Evolutionary conservation across 768 basidiomycete species (phyloP).

Genomic region (Lactifluus echinatus): DNA sequence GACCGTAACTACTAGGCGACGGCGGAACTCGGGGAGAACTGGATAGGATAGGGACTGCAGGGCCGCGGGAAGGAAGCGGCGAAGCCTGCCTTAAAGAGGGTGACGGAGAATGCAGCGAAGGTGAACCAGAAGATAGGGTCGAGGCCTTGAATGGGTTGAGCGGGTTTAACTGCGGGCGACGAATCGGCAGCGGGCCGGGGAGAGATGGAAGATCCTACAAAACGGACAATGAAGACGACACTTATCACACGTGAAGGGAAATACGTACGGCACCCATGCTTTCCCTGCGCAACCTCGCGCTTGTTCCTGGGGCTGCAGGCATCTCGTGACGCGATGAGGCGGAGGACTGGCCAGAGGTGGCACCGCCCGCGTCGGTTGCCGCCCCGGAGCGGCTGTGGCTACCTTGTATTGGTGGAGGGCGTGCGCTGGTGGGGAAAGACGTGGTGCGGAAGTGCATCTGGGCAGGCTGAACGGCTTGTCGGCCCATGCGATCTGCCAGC

Average conservation of each 20-base stretch:
- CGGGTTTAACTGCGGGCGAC: conserved; percentile 33
- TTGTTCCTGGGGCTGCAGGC: conserved; percentile 16
- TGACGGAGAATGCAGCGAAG: conserved; percentile 41
- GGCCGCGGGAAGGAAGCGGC: conserved; percentile 31
- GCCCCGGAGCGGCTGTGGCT: conserved; percentile 22
- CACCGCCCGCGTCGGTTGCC: conserved; percentile 21
- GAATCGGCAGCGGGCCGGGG: conserved; percentile 37
- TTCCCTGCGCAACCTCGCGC: conserved; percentile 41
- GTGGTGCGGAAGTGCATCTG: conserved; percentile 29
- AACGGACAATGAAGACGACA: background rate
- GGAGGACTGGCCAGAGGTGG: conserved; percentile 34
- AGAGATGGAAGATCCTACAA: conserved; percentile 31
- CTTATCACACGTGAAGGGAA: conserved; percentile 6
- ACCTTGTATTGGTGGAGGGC: conserved; percentile 29
- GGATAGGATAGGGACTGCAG: conserved; percentile 29
- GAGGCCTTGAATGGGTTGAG: conserved; percentile 44
- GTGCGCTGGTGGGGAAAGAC: conserved; percentile 32
- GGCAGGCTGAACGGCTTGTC: conserved; percentile 26
- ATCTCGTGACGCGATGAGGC: conserved; percentile 29
- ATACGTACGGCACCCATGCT: conserved; percentile 34
- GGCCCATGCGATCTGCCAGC: conserved; percentile 36
- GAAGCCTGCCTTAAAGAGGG: conserved; percentile 41
- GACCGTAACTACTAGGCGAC: conserved; percentile 31
- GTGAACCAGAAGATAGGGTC: conserved; percentile 39
- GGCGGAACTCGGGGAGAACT: conserved; percentile 35